phyloP scores from a whole-genome alignment of 768 basidiomycete genomes.

The Rhizopogon vinicolor region DNA sequence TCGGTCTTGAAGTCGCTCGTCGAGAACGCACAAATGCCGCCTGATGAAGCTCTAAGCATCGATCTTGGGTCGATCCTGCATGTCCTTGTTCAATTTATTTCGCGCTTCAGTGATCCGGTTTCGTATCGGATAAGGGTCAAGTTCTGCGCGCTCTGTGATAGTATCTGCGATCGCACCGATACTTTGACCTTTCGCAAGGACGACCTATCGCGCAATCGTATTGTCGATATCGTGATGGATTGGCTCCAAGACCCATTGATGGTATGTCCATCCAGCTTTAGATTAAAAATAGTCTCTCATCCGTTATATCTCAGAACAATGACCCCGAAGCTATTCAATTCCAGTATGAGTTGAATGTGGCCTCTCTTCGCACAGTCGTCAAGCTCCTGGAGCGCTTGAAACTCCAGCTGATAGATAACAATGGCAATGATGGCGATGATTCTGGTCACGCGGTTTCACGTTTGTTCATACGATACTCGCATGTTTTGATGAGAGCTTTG shows the following conservation, averaged over 20 bases:
- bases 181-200: constrained; percentile 64
- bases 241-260: constrained; percentile 61
- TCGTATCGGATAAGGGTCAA: constrained; percentile 67
- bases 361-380: constrained; percentile 69
- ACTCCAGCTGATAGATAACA: constrained; percentile 52
- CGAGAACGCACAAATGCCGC: constrained; percentile 58
- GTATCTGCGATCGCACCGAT: constrained; percentile 58
- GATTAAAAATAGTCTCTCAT: not conserved
- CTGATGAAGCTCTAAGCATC: constrained; percentile 57
- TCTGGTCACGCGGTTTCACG: constrained; percentile 67
- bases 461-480: constrained; percentile 75
- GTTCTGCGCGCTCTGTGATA: constrained; percentile 71
- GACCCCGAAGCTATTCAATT: constrained; percentile 33
- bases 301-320: constrained; percentile 22
- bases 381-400: constrained; percentile 73
- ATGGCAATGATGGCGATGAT: constrained; percentile 56
- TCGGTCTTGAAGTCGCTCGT: constrained; percentile 71
- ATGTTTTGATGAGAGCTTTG: constrained; percentile 57
- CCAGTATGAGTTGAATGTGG: constrained; percentile 68
- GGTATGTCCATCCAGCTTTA: constrained; percentile 33
- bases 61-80: constrained; percentile 60
- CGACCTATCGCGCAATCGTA: constrained; percentile 56
- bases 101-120: constrained; percentile 49
- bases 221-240: constrained; percentile 73
- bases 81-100: constrained; percentile 59